Conservation (phyloP, 768 basidiomycete species). For the Russula sp. region DNA sequence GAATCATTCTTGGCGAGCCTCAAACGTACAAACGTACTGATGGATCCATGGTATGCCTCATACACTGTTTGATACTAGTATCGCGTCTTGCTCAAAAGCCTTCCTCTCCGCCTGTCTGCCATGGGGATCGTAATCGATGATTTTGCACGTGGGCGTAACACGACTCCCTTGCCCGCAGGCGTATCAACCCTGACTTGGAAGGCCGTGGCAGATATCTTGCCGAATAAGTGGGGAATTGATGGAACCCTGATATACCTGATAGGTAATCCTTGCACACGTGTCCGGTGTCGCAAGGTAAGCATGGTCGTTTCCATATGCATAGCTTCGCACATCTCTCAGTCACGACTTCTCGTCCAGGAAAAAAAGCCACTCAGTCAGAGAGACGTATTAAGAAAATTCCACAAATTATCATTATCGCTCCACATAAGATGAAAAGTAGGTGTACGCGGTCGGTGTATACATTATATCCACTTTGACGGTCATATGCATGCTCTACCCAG, state of each 20-base stretch:
- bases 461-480: slow-evolving; percentile 40
- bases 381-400: slow-evolving; percentile 31
- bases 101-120: too few species aligned
- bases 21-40: background rate
- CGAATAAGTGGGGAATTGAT: slow-evolving; percentile 41
- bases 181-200: slow-evolving; percentile 39
- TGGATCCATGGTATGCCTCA: background rate
- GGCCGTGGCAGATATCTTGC: slow-evolving; percentile 38
- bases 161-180: slow-evolving; percentile 37
- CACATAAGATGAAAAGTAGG: slow-evolving; percentile 34
- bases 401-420: slow-evolving; percentile 37
- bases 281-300: slow-evolving; percentile 41
- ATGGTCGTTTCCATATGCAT: background rate
- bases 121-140: slow-evolving; percentile 46
- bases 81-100: slow-evolving; percentile 42
- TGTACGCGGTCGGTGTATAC: slow-evolving; percentile 40
- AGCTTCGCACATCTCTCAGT: slow-evolving; percentile 3
- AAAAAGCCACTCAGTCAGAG: background rate
- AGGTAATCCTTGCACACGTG: slow-evolving; percentile 43
- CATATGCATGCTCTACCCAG: slow-evolving; percentile 35
- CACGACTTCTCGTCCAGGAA: slow-evolving; percentile 16
- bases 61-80: too few species aligned
- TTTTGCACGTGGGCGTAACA: slow-evolving; percentile 39
- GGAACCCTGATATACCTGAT: slow-evolving; percentile 39
- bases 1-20: too few species aligned